phyloP scores from a whole-genome alignment of 164 flowering plant species.

The Cinnamomum chago region DNA sequence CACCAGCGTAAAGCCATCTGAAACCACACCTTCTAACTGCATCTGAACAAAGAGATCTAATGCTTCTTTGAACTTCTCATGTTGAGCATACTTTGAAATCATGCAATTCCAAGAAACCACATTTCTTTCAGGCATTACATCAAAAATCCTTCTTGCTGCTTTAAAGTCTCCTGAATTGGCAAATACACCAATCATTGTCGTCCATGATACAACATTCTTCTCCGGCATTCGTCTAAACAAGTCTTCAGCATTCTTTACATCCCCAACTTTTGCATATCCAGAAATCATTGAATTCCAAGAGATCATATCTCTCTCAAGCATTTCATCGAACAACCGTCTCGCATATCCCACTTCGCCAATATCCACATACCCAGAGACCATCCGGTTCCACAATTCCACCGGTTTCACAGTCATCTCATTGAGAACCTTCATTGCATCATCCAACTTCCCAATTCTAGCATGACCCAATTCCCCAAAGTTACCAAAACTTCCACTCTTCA shows the following conservation, averaged over 20 bases:
- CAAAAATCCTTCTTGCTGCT: conserved; percentile 25
- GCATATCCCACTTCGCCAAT: conserved; percentile 22
- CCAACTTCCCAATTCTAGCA: conserved; percentile 3
- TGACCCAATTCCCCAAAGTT: neutral
- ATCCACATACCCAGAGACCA: conserved; percentile 23
- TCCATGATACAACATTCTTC: conserved; percentile 39
- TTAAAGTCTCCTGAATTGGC: conserved; percentile 26
- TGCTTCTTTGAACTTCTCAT: conserved; percentile 28
- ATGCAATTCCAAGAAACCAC: conserved; percentile 48
- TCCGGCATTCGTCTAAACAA: conserved; percentile 33
- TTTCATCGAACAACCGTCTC: conserved; percentile 29
- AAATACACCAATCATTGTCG: conserved; percentile 29
- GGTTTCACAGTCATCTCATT: conserved; percentile 28
- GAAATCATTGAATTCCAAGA: conserved; percentile 41
- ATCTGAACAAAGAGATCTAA: conserved; percentile 30
- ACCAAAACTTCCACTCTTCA: conserved; percentile 12
- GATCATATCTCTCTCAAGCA: conserved; percentile 31
- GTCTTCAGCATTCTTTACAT: conserved; percentile 24
- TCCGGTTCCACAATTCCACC: conserved; percentile 29
- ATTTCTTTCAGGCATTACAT: conserved; percentile 25
- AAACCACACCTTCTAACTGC: conserved; percentile 22
- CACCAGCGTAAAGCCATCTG: conserved; percentile 34
- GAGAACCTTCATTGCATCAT: conserved; percentile 26
- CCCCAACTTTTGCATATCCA: conserved; percentile 25
- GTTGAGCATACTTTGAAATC: conserved; percentile 31